These are phyloP conservation scores for Thielaviopsis cerberus DNA, from an alignment of 2,329 filamentous ascomycete species.

Conservation along the genomic window DNA sequence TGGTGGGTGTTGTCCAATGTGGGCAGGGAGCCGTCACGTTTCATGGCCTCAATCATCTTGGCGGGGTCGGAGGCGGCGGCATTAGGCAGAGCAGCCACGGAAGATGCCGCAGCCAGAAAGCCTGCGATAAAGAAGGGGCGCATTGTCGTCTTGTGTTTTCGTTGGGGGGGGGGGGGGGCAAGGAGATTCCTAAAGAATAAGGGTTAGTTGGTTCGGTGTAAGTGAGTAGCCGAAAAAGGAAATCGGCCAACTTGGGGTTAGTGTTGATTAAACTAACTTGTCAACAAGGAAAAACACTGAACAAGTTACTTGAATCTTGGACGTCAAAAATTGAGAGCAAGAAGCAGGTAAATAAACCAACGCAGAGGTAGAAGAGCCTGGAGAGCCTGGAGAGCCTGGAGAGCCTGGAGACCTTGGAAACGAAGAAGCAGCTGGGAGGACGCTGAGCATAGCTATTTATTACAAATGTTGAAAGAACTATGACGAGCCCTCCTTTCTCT, in stretches of 20 bases:
- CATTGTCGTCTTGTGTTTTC: neutral
- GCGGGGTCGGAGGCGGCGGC: neutral
- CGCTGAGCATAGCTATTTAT: neutral
- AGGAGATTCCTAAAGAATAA: neutral
- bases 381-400: neutral
- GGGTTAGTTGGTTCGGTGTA: no score
- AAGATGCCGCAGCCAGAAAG: neutral
- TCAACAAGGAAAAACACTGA: neutral
- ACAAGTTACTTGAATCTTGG: neutral
- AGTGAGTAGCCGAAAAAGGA: neutral
- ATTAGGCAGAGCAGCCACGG: neutral
- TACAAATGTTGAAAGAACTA: no score
- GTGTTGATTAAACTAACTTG: neutral
- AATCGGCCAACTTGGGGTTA: neutral
- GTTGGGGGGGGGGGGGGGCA: neutral
- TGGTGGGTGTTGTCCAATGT: neutral
- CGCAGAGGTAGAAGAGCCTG: neutral
- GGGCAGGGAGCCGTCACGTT: neutral
- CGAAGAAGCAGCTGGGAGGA: neutral
- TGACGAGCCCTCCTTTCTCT: no score
- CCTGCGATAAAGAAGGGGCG: neutral
- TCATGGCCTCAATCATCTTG: constrained; percentile 1
- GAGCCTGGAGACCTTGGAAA: neutral
- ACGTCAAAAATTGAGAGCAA: neutral
- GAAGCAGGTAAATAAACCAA: neutral